Evolutionary conservation across 371 early-diverging fungal species (phyloP).

Genomic region (Mucor saturninus): DNA sequence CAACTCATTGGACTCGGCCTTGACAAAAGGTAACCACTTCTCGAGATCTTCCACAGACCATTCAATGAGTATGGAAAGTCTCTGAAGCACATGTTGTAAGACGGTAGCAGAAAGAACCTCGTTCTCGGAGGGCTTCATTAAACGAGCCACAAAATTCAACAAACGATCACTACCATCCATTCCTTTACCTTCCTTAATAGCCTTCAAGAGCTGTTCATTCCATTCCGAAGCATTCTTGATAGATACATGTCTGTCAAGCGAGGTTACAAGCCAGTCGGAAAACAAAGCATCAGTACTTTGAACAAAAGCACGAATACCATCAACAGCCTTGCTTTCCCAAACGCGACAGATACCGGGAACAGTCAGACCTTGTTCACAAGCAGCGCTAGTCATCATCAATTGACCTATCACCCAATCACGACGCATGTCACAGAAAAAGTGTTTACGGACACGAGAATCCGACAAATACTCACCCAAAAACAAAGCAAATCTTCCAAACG

Average conservation of each 20-base stretch:
- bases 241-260: not conserved
- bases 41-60: slow-evolving; percentile 27
- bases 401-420: slow-evolving; percentile 47
- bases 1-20: slow-evolving; percentile 33
- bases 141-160: slow-evolving; percentile 4
- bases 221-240: not conserved
- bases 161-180: slow-evolving; percentile 6
- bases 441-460: not conserved
- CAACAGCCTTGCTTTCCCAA: slow-evolving; percentile 27
- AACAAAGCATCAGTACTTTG: slow-evolving; percentile 20
- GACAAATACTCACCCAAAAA: slow-evolving; percentile 51
- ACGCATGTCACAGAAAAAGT: not conserved
- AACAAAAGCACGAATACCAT: slow-evolving; percentile 34
- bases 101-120: slow-evolving; percentile 14
- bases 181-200: not conserved
- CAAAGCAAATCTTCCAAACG: slow-evolving; percentile 56
- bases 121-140: slow-evolving; percentile 3
- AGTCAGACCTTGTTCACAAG: slow-evolving; percentile 40
- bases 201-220: slow-evolving; percentile 6
- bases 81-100: slow-evolving; percentile 21
- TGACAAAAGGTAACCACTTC: slow-evolving; percentile 36
- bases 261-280: slow-evolving; percentile 17
- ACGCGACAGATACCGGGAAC: slow-evolving; percentile 30
- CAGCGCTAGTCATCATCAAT: slow-evolving; percentile 41
- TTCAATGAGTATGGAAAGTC: slow-evolving; percentile 14